Evolutionary conservation across 176 grass and related monocot species (phyloP).

Genomic region (Aegilops sharonensis): DNA sequence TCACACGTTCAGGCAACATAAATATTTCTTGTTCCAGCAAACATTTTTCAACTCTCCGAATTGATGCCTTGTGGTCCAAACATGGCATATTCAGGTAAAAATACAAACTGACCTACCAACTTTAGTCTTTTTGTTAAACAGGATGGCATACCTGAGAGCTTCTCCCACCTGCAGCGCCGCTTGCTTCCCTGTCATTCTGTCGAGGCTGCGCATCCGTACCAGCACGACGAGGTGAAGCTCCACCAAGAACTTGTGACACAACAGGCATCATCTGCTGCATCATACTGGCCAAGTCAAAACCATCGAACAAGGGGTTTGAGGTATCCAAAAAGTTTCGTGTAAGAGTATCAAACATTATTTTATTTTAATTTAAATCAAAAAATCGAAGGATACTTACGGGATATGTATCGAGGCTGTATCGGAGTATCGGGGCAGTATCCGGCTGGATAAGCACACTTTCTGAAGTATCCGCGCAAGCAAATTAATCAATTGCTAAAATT

Average conservation of each 20-base stretch:
- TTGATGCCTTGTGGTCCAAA: neutral
- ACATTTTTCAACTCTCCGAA: neutral
- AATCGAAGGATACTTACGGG: too few species aligned
- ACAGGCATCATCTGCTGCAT: slow-evolving; percentile 93
- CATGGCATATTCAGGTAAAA: neutral
- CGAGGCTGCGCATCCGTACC: slow-evolving; percentile 24
- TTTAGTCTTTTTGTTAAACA: neutral
- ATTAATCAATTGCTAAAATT: too few species aligned
- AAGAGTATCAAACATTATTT: too few species aligned
- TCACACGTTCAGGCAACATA: neutral
- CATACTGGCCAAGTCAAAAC: slow-evolving; percentile 83
- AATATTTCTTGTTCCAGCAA: neutral
- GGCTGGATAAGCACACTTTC: too few species aligned
- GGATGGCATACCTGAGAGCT: slow-evolving; percentile 40
- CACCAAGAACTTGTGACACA: slow-evolving; percentile 77
- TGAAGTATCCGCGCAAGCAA: too few species aligned
- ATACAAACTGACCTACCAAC: neutral
- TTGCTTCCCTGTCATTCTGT: slow-evolving; percentile 12
- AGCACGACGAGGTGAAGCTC: slow-evolving; percentile 19
- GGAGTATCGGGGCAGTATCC: too few species aligned
- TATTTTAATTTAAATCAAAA: too few species aligned
- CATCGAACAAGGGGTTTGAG: neutral
- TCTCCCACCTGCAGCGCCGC: neutral
- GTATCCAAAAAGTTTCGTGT: too few species aligned
- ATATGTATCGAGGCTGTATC: too few species aligned